Percentiles rank a stretch among this genome's conserved stretches.
Evolutionary conservation across 768 basidiomycete species (phyloP).

Genomic region (Termitomyces sp.): DNA sequence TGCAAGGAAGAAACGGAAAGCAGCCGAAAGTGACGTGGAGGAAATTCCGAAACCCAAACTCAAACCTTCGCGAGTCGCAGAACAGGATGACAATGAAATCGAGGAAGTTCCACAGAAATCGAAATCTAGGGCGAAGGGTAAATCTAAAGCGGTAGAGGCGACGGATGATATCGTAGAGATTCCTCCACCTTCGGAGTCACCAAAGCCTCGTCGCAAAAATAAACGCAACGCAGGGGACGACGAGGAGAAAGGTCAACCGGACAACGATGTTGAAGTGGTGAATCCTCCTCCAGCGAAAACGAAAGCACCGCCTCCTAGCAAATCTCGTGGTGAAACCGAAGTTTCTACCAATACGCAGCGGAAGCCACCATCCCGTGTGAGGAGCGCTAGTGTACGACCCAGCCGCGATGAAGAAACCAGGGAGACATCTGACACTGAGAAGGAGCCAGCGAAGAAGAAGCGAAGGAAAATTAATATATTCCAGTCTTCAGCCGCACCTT

Average conservation of each 20-base stretch:
- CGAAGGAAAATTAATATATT: conserved; percentile 72
- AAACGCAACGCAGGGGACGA: conserved; percentile 28
- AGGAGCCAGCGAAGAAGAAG: conserved; percentile 53
- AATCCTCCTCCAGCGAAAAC: conserved; percentile 17
- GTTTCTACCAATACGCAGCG: conserved; percentile 5
- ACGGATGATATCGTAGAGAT: conserved; percentile 26
- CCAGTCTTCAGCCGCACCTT: conserved; percentile 39
- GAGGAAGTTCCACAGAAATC: conserved; percentile 20
- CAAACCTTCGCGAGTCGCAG: conserved; percentile 20
- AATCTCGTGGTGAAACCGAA: conserved; percentile 4
- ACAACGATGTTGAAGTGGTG: conserved; percentile 20
- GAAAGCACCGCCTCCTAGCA: conserved; percentile 16
- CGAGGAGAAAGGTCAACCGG: conserved; percentile 17
- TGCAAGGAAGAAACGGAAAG: conserved; percentile 11
- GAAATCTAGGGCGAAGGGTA: conserved; percentile 32
- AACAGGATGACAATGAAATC: conserved; percentile 15
- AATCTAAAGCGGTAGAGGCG: conserved; percentile 20
- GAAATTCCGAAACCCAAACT: conserved; percentile 11
- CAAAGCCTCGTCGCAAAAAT: conserved; percentile 18
- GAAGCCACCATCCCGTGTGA: conserved; percentile 19
- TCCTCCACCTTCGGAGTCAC: conserved; percentile 4
- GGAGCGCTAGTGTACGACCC: conserved; percentile 14
- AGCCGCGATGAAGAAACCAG: conserved; percentile 5
- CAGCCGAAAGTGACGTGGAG: conserved; percentile 20
- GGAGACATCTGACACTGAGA: conserved; percentile 10